Evolutionary conservation across 306 rosid genomes (phyloP), one percentile per base, ranked within the genome.

Genomic region (Canavalia gladiata): DNA sequence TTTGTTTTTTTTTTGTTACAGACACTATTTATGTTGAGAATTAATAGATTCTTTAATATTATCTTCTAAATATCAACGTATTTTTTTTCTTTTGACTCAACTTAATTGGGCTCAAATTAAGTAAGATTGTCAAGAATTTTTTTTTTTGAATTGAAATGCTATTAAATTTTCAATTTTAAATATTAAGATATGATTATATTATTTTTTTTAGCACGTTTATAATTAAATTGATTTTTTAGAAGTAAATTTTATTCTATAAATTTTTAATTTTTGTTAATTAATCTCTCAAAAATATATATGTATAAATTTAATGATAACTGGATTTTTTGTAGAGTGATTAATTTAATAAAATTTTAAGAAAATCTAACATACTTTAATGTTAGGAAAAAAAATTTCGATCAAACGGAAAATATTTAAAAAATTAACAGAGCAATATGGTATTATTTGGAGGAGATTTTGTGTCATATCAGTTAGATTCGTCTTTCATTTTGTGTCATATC

Each of bases 401-500:
- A 18, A 18, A 18, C 25, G 25, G 25, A 18, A 18, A 37, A 37
- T 37, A 37, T 37, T 37, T 37, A 4, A 37, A 37, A 37, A 37
- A 37, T 37, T 6, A 6, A 49, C 9, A 35, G 5, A 18, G 42
- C 1, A 29, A 5, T 33, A 47, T 47, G 3, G 4, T 31, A 30
- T 11, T 29, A 47, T 46, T 69, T 49, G 54, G n/a, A 49, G 54
- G 13, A 49, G 37, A 34, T 58, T 45, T 73, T 42, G 68, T 39
- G 69, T 81, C 62, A 11, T 73, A 33, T 80, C 67, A 35, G 7
- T 81, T 9, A 0, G 13, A 75, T 18, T 41, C 71, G 5, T 31
- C 37, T 4, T 64, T 35, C 34, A 65, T 65, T 45, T 78, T 57
- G 58, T 84, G 77, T 84, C 81, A 54, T 60, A 12, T 82, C 82